These are phyloP conservation scores for Hyphopichia wangnamkhiaoensis DNA, from an alignment of 1,139 yeast genomes.

Conservation along the genomic window DNA sequence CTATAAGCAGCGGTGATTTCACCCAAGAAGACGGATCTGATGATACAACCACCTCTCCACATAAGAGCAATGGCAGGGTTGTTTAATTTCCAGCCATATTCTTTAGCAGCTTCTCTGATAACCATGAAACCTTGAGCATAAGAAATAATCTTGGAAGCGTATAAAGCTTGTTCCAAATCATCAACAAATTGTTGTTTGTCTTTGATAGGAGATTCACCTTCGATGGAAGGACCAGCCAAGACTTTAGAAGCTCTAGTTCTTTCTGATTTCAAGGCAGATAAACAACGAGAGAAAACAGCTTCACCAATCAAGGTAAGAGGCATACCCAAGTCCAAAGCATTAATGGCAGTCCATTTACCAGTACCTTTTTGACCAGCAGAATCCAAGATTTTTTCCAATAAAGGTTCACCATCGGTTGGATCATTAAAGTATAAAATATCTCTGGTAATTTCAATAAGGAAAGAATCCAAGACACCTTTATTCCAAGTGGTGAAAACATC, in stretches of 20 bases:
- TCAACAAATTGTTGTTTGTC: constrained; percentile 85
- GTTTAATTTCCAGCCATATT: constrained; percentile 96
- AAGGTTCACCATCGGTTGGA: constrained; percentile 85
- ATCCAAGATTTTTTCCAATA: constrained; percentile 95
- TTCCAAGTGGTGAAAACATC: constrained; percentile 93
- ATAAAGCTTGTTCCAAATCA: constrained; percentile 95
- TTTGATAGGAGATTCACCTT: constrained; percentile 54
- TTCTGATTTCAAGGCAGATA: constrained; percentile 89
- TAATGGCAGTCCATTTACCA: constrained; percentile 99
- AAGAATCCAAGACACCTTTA: constrained; percentile 96
- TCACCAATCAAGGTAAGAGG: constrained; percentile 98
- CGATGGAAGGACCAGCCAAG: constrained; percentile 73
- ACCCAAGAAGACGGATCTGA: constrained; percentile 96
- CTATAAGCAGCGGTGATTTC: constrained; percentile 97
- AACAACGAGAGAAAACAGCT: constrained; percentile 96
- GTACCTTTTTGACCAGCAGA: constrained; percentile 99
- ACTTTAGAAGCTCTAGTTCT: constrained; percentile 81
- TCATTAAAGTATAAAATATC: constrained; percentile 87
- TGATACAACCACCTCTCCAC: constrained; percentile 99
- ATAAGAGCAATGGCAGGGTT: constrained; percentile 97
- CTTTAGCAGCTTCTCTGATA: constrained; percentile 97
- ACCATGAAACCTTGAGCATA: constrained; percentile 99
- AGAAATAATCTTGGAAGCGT: constrained; percentile 97
- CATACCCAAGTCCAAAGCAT: constrained; percentile 96
- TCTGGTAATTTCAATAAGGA: constrained; percentile 95